Conservation (phyloP, 768 basidiomycete species). For the Hericium alpestre region DNA sequence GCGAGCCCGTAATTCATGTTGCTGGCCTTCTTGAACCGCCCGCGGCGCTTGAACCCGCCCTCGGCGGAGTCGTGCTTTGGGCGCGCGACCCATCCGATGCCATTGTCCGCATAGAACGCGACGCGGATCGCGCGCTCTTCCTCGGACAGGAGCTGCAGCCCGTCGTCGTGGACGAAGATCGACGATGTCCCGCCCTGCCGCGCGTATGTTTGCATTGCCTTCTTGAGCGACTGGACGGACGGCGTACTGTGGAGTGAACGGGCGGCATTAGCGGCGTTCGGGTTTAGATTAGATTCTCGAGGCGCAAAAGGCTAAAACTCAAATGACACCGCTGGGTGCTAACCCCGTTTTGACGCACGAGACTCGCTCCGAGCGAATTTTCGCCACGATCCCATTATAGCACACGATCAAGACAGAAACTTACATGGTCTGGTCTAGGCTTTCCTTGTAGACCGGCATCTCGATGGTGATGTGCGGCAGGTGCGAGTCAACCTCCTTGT, state of each 20-base stretch:
- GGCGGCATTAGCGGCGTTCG: conserved; percentile 1
- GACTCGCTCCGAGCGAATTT: too few species aligned
- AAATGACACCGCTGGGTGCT: neutral
- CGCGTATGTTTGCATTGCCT: conserved; percentile 86
- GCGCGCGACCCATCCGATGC: conserved; percentile 78
- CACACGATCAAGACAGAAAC: conserved; percentile 14
- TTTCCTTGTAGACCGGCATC: conserved; percentile 85
- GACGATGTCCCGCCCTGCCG: conserved; percentile 77
- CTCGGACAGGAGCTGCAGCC: conserved; percentile 54
- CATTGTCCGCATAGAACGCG: conserved; percentile 64
- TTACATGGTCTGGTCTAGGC: conserved; percentile 72
- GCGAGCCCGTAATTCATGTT: conserved; percentile 84
- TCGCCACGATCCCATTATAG: too few species aligned
- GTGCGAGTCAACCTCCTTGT: conserved; percentile 49
- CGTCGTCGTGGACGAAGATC: conserved; percentile 80
- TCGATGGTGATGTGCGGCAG: conserved; percentile 73
- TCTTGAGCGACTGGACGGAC: conserved; percentile 68
- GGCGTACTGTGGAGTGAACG: conserved; percentile 37
- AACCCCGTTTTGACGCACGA: neutral
- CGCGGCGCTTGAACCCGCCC: conserved; percentile 70
- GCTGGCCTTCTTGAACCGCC: conserved; percentile 88
- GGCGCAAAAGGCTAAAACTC: neutral
- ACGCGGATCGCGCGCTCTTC: conserved; percentile 59
- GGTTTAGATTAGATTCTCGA: neutral
- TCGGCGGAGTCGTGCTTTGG: conserved; percentile 52